phyloP scores from a whole-genome alignment of 2,329 filamentous ascomycete species.

The Tolypocladium endophyticum region DNA sequence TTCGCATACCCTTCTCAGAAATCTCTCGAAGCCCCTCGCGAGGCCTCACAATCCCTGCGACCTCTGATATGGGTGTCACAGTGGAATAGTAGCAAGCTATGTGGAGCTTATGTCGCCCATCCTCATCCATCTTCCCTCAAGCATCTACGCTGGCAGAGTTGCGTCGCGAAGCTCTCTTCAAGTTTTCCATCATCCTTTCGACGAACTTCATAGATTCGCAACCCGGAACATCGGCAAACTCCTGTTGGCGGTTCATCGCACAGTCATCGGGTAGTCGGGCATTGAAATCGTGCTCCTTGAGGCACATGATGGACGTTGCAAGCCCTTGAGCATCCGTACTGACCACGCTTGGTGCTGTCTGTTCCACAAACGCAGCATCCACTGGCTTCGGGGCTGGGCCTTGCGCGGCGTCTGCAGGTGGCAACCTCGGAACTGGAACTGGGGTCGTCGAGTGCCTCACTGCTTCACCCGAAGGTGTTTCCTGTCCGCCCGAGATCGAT shows the following conservation, averaged over 20 bases:
- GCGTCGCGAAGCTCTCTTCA: constrained; percentile 28
- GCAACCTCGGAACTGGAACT: constrained; percentile 18
- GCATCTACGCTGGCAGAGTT: not conserved
- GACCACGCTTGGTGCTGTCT: not conserved
- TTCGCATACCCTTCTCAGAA: not conserved
- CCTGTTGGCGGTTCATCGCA: constrained; percentile 11
- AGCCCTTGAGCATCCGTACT: not conserved
- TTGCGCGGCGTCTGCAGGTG: not conserved
- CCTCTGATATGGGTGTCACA: not conserved
- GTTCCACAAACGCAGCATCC: not conserved
- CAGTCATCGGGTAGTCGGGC: not conserved
- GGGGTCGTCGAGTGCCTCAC: constrained; percentile 17
- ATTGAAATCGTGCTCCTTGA: not conserved
- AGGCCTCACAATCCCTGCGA: not conserved
- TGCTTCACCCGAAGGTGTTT: not conserved
- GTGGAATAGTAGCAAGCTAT: not conserved
- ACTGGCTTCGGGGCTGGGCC: not conserved
- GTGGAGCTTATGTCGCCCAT: not conserved
- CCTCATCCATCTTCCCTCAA: not conserved
- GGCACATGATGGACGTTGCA: not conserved
- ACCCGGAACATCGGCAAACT: constrained; percentile 30
- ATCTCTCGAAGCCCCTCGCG: not conserved
- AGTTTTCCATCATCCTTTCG: constrained; percentile 41
- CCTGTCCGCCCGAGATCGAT: not conserved
- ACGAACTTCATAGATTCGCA: constrained; percentile 37